phyloP scores from a whole-genome alignment of 257 asterid species.

The Nicotiana noctiflora region DNA sequence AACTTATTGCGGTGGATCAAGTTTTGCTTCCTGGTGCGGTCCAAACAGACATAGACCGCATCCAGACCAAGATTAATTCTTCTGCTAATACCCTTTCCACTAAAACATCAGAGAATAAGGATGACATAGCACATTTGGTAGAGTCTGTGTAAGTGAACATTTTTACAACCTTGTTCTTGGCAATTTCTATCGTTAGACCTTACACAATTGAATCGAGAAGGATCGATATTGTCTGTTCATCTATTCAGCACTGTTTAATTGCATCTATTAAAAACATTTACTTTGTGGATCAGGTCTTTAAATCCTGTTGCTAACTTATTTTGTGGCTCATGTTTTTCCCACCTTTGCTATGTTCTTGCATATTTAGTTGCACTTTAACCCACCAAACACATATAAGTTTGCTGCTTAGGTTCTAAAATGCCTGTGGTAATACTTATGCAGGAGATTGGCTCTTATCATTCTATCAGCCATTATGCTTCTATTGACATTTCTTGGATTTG shows the following conservation, averaged over 20 bases:
- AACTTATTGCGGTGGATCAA: conserved; percentile 52
- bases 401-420: neutral
- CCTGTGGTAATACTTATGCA: conserved; percentile 28
- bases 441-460: conserved; percentile 83
- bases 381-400: neutral
- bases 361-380: neutral
- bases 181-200: neutral
- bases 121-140: conserved; percentile 48
- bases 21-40: conserved; percentile 55
- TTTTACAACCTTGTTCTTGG: neutral
- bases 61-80: conserved; percentile 61
- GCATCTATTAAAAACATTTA: neutral
- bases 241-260: neutral
- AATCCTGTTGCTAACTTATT: neutral
- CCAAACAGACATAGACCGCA: conserved; percentile 65
- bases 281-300: neutral
- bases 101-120: conserved; percentile 49
- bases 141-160: conserved; percentile 48
- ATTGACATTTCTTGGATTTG: conserved; percentile 78
- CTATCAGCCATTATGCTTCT: conserved; percentile 85
- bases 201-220: neutral
- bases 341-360: neutral
- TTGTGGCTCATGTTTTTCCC: neutral
- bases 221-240: neutral
- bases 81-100: conserved; percentile 62